These are phyloP conservation scores for Eragrostis nindensis DNA, from an alignment of 176 grass and related monocot genomes.

Conservation along the genomic window DNA sequence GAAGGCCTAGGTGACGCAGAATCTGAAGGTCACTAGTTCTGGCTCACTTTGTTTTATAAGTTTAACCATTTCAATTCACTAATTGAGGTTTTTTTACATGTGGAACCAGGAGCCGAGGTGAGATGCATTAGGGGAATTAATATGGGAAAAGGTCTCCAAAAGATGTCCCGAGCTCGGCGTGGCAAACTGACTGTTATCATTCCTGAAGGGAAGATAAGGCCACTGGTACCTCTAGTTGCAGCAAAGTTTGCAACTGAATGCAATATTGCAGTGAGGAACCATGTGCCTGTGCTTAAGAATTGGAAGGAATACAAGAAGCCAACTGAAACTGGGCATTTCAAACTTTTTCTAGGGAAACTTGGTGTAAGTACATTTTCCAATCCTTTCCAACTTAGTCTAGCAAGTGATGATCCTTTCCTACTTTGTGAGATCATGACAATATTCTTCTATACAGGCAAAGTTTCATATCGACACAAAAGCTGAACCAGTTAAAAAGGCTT, in stretches of 20 bases:
- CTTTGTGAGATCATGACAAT: no score
- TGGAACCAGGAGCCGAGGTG: background rate
- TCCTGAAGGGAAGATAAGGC: slow-evolving; percentile 1
- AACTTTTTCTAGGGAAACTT: background rate
- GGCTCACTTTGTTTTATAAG: no score
- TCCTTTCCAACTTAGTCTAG: background rate
- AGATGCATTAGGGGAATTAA: background rate
- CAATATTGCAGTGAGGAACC: background rate
- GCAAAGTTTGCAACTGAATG: slow-evolving; percentile 23
- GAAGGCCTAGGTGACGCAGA: no score
- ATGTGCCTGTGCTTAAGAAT: background rate
- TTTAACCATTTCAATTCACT: no score
- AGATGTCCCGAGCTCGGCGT: background rate
- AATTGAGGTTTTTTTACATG: background rate
- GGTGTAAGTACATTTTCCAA: background rate
- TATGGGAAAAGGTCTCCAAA: slow-evolving; percentile 23
- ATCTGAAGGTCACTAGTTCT: no score
- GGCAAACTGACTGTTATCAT: background rate
- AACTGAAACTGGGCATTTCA: background rate
- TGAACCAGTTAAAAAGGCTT: background rate
- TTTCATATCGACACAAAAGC: background rate
- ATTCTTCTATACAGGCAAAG: background rate
- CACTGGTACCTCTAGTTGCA: background rate
- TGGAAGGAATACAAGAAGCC: background rate
- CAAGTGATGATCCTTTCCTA: no score